Evolutionary conservation across 2,329 filamentous ascomycete species (phyloP), one percentile per base, ranked within the genome.

Genomic region (Fusarium setosum): DNA sequence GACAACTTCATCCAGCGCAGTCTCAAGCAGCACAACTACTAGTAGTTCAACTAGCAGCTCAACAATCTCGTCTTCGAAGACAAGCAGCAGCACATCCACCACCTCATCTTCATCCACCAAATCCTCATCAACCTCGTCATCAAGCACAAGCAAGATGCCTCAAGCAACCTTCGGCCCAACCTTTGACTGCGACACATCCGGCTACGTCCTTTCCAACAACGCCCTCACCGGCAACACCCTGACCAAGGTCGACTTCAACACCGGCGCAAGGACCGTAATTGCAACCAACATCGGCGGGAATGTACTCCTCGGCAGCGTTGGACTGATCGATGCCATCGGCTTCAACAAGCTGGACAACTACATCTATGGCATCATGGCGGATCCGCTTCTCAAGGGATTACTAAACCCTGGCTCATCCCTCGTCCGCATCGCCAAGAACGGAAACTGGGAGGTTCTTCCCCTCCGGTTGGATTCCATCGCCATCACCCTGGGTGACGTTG

Each of bases 331-430:
- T 1, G 65, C 59, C 15, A 60, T 71, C 5, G 70, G 70, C 0
- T 72, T 72, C 40, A 72, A 72, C 8, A 47, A 31, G 5, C 18
- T 64, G 0, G 70, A 72, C 15, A 63, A 61, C 15, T 72, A 71
- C 32, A 66, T 72, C 17, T 72, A 72, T 7, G 70, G 63, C 6
- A 55, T 72, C 1, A 34, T 45, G 0, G 34, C 48, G 3, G 44
- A 34, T 1, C 17, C 38, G 0, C 24, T 57, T 0, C 21, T 65
- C 1, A 1, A 29, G 12, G 12, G 1, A 21, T 4, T 5, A 3
- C 31, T 17, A n/a, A 15, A 17, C 24, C 52, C 2, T 42, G 38
- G 18, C 1, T 59, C 63, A 0, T 38, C 42, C 1, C 56, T 71
- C 2, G 61, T 71, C 3, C 65, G 68, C 1, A 65, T 71, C 5